Base-by-base conservation (phyloP, 495 filamentous ascomycete species). In the Penicillium goetzii region DNA sequence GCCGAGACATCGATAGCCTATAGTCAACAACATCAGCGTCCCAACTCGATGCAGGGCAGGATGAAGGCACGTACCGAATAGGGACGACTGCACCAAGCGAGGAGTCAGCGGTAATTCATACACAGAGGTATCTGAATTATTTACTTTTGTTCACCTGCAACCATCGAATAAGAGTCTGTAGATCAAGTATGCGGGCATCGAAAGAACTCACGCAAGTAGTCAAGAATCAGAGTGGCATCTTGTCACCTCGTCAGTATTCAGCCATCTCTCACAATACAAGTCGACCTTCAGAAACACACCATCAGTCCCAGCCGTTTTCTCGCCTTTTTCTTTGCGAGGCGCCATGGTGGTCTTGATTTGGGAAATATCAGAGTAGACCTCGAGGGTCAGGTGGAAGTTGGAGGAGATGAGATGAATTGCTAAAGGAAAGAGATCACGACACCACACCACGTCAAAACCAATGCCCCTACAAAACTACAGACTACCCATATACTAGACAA, bases 1-100 rank as follows among this genome's bases (percentile, higher is more conserved):
- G 82, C 78, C 34, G 84, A 88, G 52, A 90, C 77, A 38, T 91
- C 88, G 25, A 80, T 86, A 7, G 87, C 88, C 83, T 88, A n/a
- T 1, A 0, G 10, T 36, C 28, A 19, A 0, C 17, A 21, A 5
- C 5, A 33, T 55, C n/a, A 33, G 52, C 32, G 30, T 21, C 36
- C 36, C 2, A 5, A 4, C 17, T 19, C n/a, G 17, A 36, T 5
- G 52, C 8, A 10, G 15, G 28, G 3, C 8, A 30, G 15, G 52
- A 55, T 30, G 17, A 34, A 55, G 32, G 28, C 8, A 5, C 80
- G 53, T 59, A 88, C 85, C 34, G 85, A 88, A 64, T 86, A 87
- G 25, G 85, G 85, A 69, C 85, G 85, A 75, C 85, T 88, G 62
- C 15, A 32, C 32, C 63, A 60, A 30, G 30, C 38, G 9, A 40